These are phyloP conservation scores for Sistotremastrum niveocremeum DNA, from an alignment of 768 basidiomycete genomes.

Conservation along the genomic window DNA sequence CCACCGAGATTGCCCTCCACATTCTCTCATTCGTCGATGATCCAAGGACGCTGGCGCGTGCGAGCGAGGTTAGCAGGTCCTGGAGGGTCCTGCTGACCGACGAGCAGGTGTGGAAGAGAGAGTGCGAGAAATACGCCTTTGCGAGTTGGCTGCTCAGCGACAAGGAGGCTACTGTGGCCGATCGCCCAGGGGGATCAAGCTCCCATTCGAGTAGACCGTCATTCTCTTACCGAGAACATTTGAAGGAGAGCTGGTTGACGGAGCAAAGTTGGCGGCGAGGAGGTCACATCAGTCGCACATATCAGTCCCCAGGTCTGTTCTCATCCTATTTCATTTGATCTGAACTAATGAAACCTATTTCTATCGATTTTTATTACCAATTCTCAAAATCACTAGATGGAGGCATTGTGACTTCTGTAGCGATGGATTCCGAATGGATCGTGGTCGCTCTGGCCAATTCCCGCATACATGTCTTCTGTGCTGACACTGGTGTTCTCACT, in stretches of 20 bases:
- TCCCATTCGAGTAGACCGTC: slow-evolving; percentile 1
- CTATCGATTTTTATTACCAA: too few relatives aligned
- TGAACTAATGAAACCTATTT: too few relatives aligned
- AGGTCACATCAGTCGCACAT: slow-evolving; percentile 8
- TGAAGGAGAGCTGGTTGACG: slow-evolving; percentile 41
- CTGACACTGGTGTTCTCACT: slow-evolving; percentile 58
- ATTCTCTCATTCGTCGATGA: slow-evolving; percentile 69
- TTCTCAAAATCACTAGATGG: slow-evolving; percentile 22
- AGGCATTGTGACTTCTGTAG: slow-evolving; percentile 76
- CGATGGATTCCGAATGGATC: slow-evolving; percentile 72
- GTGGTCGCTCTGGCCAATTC: slow-evolving; percentile 81
- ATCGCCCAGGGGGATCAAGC: slow-evolving; percentile 2
- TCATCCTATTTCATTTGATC: too few relatives aligned
- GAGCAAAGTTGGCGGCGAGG: slow-evolving; percentile 12
- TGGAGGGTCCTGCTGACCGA: slow-evolving; percentile 65
- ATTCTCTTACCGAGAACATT: slow-evolving; percentile 56
- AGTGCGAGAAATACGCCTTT: slow-evolving; percentile 53
- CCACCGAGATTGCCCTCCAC: slow-evolving; percentile 60
- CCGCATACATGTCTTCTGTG: slow-evolving; percentile 76
- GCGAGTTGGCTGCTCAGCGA: slow-evolving; percentile 1
- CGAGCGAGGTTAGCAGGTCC: slow-evolving; percentile 50
- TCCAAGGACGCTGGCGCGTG: slow-evolving; percentile 54
- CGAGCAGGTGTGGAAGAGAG: slow-evolving; percentile 66
- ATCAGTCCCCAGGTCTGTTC: slow-evolving; percentile 6
- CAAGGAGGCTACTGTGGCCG: not conserved